Conservation (phyloP, 192 early-diverging fungal genomes). For the Ambispora gerdemannii region DNA sequence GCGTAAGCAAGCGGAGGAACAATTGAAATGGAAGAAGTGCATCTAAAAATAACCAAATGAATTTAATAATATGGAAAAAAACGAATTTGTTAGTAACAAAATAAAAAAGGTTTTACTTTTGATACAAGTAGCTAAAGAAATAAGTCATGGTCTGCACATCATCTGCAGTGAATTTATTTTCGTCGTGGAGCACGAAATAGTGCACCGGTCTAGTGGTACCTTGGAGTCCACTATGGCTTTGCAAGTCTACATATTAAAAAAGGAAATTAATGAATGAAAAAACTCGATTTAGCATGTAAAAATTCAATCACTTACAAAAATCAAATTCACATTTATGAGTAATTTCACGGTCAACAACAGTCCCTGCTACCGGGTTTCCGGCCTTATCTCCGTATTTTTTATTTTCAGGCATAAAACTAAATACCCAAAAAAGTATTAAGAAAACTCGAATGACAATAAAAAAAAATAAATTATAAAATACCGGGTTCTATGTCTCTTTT, state of each 20-base stretch:
- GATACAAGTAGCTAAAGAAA: constrained; percentile 80
- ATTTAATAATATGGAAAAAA: background rate
- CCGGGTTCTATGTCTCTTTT: constrained; percentile 86
- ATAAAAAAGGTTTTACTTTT: constrained; percentile 26
- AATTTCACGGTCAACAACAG: constrained; percentile 69
- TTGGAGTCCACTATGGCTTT: constrained; percentile 84
- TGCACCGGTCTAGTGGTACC: constrained; percentile 88
- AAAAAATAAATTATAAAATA: background rate
- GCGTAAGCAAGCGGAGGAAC: constrained; percentile 78
- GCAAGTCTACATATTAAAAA: too few relatives aligned
- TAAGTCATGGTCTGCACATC: constrained; percentile 79
- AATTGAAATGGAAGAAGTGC: constrained; percentile 72
- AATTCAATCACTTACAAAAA: constrained; percentile 23
- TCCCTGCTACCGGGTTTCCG: constrained; percentile 81
- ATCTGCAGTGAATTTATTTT: constrained; percentile 71
- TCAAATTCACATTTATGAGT: constrained; percentile 70
- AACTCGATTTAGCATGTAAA: background rate
- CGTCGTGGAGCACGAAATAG: constrained; percentile 85
- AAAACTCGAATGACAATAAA: too few relatives aligned
- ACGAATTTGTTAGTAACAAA: background rate
- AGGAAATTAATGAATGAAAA: too few relatives aligned
- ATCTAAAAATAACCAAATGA: constrained; percentile 36
- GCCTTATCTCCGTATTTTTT: constrained; percentile 64
- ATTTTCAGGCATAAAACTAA: constrained; percentile 67
- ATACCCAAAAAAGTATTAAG: background rate